Conservation (phyloP, 257 asterid species). For the Solanum tarapatanum region DNA sequence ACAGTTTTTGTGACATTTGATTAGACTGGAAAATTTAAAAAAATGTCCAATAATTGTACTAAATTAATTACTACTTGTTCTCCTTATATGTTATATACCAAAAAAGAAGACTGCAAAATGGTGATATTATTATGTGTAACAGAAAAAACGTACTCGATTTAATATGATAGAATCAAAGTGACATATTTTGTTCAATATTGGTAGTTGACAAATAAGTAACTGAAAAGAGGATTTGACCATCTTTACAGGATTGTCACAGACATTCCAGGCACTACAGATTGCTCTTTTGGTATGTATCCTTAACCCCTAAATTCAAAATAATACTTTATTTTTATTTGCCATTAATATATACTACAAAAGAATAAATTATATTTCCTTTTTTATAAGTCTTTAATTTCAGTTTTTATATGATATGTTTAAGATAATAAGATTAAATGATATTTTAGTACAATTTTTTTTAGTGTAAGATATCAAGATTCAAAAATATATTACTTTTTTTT, state of each 20-base stretch:
- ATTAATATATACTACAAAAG: background rate
- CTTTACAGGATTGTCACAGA: conserved; percentile 73
- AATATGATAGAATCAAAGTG: background rate
- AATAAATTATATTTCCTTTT: background rate
- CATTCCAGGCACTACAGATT: conserved; percentile 85
- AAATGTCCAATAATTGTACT: background rate
- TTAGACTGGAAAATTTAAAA: background rate
- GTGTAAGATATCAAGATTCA: background rate
- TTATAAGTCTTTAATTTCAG: background rate
- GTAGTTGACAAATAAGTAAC: background rate
- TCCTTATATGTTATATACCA: background rate
- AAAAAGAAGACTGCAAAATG: background rate
- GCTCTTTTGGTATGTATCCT: conserved; percentile 60
- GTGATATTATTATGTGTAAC: background rate
- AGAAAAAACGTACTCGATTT: background rate
- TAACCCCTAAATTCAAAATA: background rate
- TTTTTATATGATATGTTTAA: background rate
- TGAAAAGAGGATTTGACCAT: conserved; percentile 3
- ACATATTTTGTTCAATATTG: background rate
- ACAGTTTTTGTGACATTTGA: background rate
- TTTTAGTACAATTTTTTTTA: background rate
- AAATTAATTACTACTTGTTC: background rate
- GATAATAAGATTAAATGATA: background rate
- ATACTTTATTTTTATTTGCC: background rate
- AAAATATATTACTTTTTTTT: background rate